Evolutionary conservation across 768 basidiomycete species (phyloP).

Genomic region (Russula emetica): DNA sequence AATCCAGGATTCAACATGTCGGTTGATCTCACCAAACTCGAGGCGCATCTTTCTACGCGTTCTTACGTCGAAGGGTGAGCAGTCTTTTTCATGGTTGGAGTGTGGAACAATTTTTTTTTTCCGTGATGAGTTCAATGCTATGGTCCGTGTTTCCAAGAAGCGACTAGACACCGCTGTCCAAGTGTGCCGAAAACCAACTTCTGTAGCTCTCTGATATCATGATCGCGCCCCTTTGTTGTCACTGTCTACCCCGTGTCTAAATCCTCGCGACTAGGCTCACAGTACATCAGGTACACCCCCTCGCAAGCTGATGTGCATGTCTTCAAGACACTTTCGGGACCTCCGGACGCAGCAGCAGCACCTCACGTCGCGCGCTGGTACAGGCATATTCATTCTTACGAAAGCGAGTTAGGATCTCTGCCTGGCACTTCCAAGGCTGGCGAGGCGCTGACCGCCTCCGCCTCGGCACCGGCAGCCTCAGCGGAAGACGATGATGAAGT

Average conservation of each 20-base stretch:
- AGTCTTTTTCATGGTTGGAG: not conserved
- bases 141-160: constrained; percentile 98
- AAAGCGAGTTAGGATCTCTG: constrained; percentile 69
- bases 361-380: constrained; percentile 89
- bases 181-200: constrained; percentile 64
- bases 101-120: constrained; percentile 26
- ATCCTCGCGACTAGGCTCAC: constrained; percentile 16
- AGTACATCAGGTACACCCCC: constrained; percentile 64
- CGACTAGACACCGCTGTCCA: constrained; percentile 85
- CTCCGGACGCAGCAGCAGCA: constrained; percentile 58
- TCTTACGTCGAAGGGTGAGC: constrained; percentile 92
- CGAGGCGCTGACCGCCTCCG: constrained; percentile 60
- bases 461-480: constrained; percentile 38
- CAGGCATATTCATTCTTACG: constrained; percentile 87
- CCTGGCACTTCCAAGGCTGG: constrained; percentile 83
- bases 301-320: constrained; percentile 93
- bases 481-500: constrained; percentile 41
- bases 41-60: constrained; percentile 79
- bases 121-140: constrained; percentile 70
- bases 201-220: constrained; percentile 65
- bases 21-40: constrained; percentile 65
- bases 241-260: not conserved
- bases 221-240: constrained; percentile 17
- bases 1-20: constrained; percentile 45
- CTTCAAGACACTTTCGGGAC: constrained; percentile 71